Base-by-base conservation (phyloP, 2,329 filamentous ascomycete species). In the Penicillium sclerotigenum region DNA sequence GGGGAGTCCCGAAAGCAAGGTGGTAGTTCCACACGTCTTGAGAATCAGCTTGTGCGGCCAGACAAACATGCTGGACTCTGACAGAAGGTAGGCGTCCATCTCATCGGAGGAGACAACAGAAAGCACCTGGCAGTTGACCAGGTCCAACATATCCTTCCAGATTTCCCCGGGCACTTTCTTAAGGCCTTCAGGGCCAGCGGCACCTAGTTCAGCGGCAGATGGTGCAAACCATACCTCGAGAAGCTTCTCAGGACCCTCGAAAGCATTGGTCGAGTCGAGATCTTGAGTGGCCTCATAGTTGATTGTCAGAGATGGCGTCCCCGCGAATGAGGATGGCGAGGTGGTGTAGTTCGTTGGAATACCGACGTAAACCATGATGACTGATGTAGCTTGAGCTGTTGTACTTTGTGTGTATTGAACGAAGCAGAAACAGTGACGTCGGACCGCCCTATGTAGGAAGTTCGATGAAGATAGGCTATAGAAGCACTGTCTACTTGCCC, bases 61-160 rank as follows among this genome's bases (percentile, higher is more conserved):
- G 67, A 99, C 91, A 73, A 99, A 99, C 92, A 99, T 96, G 88
- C 94, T 97, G 38, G 94, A 97, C 79, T 99, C 94, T 61, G 94
- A 99, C 54, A 99, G 83, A 7, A 99, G 85, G 73, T 99, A 99
- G 63, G 94, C 93, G 71, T 99, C 94, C 67, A 97, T 89, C 71
- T 93, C 87, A 61, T 96, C 91, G 24, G 93, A 96, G 72, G 93
- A 87, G 61, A 99, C 85, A 60, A 96, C 88, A 4, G 94, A 99
- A 54, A 99, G 82, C 53, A 99, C 91, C 79, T 99, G 94, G 86
- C 94, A 99, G 74, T 97, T 96, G 77, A 99, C 94, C 71, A 97
- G 83, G 73, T 99, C 94, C 57, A 99, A 84, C 94, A 99, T 97
- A 57, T 87, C 87, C 75, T 95, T 95, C 94, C 94, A 99, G 48